Evolutionary conservation across 495 filamentous ascomycete genomes (phyloP).

Genomic region (Neurospora discreta): DNA sequence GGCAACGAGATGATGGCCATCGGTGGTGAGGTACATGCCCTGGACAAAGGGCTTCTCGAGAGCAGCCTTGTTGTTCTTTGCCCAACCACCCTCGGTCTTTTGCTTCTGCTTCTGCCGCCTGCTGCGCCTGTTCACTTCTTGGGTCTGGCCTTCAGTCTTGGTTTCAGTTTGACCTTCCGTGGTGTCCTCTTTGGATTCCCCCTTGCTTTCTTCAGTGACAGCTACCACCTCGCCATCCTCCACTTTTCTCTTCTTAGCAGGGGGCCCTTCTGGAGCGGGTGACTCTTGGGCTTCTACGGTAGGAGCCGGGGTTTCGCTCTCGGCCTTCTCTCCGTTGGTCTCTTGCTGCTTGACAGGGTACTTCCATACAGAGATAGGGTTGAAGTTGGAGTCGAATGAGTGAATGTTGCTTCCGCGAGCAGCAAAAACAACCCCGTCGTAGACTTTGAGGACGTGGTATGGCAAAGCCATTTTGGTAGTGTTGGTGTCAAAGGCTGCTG

Average conservation of each 20-base stretch:
- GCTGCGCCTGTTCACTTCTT: slow-evolving; percentile 1
- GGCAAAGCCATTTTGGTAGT: slow-evolving; percentile 21
- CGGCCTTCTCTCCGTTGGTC: not conserved
- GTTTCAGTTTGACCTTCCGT: not conserved
- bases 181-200: not conserved
- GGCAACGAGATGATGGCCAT: slow-evolving; percentile 57
- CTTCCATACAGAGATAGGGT: slow-evolving; percentile 31
- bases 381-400: slow-evolving; percentile 25
- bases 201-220: not conserved
- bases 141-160: not conserved
- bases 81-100: not conserved
- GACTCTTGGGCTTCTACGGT: slow-evolving; percentile 3
- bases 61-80: slow-evolving; percentile 3
- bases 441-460: slow-evolving; percentile 31
- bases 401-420: slow-evolving; percentile 31
- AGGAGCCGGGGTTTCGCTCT: not conserved
- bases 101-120: slow-evolving; percentile 3
- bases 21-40: slow-evolving; percentile 44
- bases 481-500: not conserved
- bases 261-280: slow-evolving; percentile 17
- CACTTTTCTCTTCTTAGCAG: slow-evolving; percentile 20
- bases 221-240: slow-evolving; percentile 5
- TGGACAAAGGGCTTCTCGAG: slow-evolving; percentile 33
- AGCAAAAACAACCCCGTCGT: slow-evolving; percentile 29
- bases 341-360: slow-evolving; percentile 13